Base-by-base conservation (phyloP, 352 stramenopile genomes). In the Phytophthora parvispora region DNA sequence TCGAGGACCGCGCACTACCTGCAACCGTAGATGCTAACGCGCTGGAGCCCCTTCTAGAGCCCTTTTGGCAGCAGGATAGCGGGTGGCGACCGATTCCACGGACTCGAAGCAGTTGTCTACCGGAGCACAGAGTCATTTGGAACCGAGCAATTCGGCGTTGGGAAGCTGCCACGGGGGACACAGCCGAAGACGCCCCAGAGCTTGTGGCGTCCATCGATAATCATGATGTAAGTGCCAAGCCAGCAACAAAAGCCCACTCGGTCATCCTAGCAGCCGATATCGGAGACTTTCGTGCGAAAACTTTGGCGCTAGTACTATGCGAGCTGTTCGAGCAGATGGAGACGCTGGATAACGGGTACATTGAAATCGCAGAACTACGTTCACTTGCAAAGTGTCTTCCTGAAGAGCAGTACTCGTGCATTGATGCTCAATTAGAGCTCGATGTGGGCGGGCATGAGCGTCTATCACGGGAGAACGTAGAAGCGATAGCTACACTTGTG, bases 271-370 rank as follows among this genome's bases (percentile, higher is more conserved):
- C 20, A 10, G 16, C n/a, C 12, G 50, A 72, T 10, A 70, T 78
- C 16, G 65, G 70, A 22, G 59, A 60, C 7, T 78, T 80, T 48
- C 81, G 84, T 18, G 40, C 60, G 0, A 89, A 91, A 53, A 53
- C 47, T 0, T 63, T 86, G 13, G 60, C 65, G 1, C 58, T 89
- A 31, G 50, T 83, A 18, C 55, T 93, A 2, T 94, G 84, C 25
- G 81, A 87, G 28, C 58, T 94, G 34, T 91, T 94, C 43, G 86
- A 94, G 50, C 69, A 75, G n/a, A 87, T 92, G 80, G 86, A 94
- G 57, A 64, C 77, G 0, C 53, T 74, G 5, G 86, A 92, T 42
- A 86, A 78, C 36, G 81, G 77, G 3, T 86, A 88, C 59, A 79
- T 92, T 16, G 86, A 92, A 4, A 88, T 94, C 7, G 84, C 86